Conservation (phyloP, 148 eudicot species). For the Rhododendron williamsianum region DNA sequence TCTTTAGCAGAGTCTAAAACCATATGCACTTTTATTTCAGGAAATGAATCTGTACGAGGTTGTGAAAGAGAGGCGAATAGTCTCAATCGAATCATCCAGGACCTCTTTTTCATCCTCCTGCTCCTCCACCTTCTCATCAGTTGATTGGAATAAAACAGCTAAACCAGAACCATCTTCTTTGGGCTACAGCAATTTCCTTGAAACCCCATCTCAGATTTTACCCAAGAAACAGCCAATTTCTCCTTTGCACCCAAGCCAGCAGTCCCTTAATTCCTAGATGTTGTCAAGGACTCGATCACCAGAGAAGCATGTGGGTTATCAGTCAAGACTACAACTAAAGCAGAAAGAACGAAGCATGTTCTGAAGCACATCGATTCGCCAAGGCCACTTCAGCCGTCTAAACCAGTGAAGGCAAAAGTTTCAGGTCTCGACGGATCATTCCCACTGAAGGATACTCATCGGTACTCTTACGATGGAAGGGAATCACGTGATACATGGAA, state of each 20-base stretch:
- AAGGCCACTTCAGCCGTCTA: constrained; percentile 38
- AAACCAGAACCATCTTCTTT: constrained; percentile 31
- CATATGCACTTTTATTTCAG: constrained; percentile 30
- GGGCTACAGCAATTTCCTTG: constrained; percentile 19
- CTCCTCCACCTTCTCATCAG: constrained; percentile 47
- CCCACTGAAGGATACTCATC: constrained; percentile 25
- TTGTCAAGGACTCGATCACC: constrained; percentile 81
- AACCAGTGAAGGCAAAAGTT: constrained; percentile 25
- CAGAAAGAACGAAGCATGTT: constrained; percentile 30
- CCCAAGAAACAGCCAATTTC: constrained; percentile 22
- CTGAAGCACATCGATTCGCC: constrained; percentile 63
- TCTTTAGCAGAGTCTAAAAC: neutral
- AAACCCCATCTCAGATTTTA: constrained; percentile 21
- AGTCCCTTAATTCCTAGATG: constrained; percentile 43
- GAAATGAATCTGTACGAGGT: constrained; percentile 24
- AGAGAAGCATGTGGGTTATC: constrained; percentile 49
- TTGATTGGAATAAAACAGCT: constrained; percentile 28
- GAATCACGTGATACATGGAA: constrained; percentile 31
- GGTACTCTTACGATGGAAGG: constrained; percentile 72
- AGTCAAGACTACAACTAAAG: constrained; percentile 32
- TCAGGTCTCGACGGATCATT: constrained; percentile 30
- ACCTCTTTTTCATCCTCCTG: constrained; percentile 62
- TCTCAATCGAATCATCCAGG: constrained; percentile 44
- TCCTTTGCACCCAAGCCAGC: constrained; percentile 16
- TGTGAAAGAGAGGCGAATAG: constrained; percentile 34